Evolutionary conservation across 2,329 filamentous ascomycete species (phyloP).

Genomic region (Echinosphaeria canescens): DNA sequence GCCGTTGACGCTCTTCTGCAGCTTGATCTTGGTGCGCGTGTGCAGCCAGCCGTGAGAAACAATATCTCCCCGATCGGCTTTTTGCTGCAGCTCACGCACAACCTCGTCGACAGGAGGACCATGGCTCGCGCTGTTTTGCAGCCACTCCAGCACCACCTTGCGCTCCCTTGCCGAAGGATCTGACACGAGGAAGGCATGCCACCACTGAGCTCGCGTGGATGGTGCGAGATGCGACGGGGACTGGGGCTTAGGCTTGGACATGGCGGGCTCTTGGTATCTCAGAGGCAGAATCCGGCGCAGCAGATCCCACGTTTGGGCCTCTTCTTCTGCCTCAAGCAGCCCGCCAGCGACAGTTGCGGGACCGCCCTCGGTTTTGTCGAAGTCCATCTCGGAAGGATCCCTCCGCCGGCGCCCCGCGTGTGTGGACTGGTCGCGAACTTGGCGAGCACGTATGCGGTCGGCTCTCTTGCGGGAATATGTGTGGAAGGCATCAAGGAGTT

Average conservation of each 20-base stretch:
- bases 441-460: slow-evolving; percentile 17
- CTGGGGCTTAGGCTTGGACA: slow-evolving; percentile 6
- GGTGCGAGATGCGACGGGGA: slow-evolving; percentile 5
- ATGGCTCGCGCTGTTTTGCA: slow-evolving; percentile 55
- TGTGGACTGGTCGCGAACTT: slow-evolving; percentile 12
- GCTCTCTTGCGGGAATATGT: slow-evolving; percentile 25
- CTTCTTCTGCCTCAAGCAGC: slow-evolving; percentile 49
- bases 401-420: slow-evolving; percentile 11
- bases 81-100: slow-evolving; percentile 53
- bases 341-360: slow-evolving; percentile 14
- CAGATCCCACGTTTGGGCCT: slow-evolving; percentile 82
- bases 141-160: slow-evolving; percentile 63
- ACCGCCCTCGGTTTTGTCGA: slow-evolving; percentile 22
- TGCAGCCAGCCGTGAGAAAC: slow-evolving; percentile 85
- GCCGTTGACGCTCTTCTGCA: slow-evolving; percentile 59
- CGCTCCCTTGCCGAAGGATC: slow-evolving; percentile 60
- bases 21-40: slow-evolving; percentile 76
- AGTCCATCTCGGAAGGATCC: slow-evolving; percentile 27
- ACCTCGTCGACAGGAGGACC: slow-evolving; percentile 54
- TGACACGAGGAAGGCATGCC: slow-evolving; percentile 51
- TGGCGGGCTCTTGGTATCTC: slow-evolving; percentile 29
- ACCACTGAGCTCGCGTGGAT: slow-evolving; percentile 18
- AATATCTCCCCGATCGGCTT: slow-evolving; percentile 58
- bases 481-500: slow-evolving; percentile 44
- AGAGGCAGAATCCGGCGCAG: slow-evolving; percentile 53